Conservation (phyloP, 148 eudicot genomes). For the Nyssa sinensis region DNA sequence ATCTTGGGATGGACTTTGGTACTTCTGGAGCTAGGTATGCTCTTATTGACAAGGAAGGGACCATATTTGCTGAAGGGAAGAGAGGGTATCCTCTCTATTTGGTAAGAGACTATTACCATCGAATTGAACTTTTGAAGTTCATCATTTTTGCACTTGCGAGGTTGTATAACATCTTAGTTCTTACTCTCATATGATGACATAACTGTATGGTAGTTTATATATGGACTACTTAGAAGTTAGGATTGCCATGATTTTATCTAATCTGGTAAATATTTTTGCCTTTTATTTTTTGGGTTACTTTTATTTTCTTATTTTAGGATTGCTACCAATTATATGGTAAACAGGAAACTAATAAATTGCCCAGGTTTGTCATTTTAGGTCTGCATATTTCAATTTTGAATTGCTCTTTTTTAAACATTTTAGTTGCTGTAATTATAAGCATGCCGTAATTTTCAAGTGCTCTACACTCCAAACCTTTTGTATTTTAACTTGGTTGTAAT, state of each 20-base stretch:
- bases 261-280: not conserved
- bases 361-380: not conserved
- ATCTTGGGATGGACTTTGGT: conserved; percentile 95
- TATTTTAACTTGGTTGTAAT: not conserved
- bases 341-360: not conserved
- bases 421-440: not conserved
- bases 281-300: no score
- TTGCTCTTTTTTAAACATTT: not conserved
- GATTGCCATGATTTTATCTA: not conserved
- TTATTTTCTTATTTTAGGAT: no score
- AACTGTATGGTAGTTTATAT: not conserved
- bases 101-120: conserved; percentile 39
- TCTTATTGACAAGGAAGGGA: conserved; percentile 64
- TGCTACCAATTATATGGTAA: not conserved
- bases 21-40: conserved; percentile 96
- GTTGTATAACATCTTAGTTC: not conserved
- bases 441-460: not conserved
- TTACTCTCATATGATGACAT: not conserved
- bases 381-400: not conserved
- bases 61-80: conserved; percentile 62
- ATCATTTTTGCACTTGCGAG: not conserved
- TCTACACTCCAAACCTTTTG: not conserved
- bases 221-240: not conserved
- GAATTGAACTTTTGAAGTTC: not conserved
- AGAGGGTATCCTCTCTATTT: conserved; percentile 59